Evolutionary conservation across 176 grass and related monocot species (phyloP).

Genomic region (Lolium multiflorum): DNA sequence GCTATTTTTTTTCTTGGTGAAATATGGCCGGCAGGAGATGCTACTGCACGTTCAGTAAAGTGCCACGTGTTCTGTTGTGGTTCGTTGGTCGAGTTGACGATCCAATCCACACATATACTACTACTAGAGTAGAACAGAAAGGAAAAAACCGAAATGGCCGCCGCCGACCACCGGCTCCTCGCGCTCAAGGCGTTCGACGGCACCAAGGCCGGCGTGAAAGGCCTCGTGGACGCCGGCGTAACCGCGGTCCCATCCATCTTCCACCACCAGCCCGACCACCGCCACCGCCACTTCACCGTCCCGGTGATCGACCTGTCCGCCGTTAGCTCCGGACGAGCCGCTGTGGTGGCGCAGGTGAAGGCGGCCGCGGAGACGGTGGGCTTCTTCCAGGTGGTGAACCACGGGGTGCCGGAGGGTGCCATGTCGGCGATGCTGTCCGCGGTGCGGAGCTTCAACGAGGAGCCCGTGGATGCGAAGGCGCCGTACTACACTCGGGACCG

Average conservation of each 20-base stretch:
- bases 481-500: not conserved
- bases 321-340: not conserved
- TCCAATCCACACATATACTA: no score
- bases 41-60: not conserved
- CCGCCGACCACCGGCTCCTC: not conserved
- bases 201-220: not conserved
- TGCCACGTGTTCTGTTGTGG: not conserved
- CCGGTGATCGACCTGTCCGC: conserved; percentile 18
- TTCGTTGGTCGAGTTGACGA: not conserved
- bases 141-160: not conserved
- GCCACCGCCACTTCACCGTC: not conserved
- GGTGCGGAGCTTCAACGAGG: not conserved
- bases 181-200: conserved; percentile 10
- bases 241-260: conserved; percentile 16
- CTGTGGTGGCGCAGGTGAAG: not conserved
- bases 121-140: no score
- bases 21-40: not conserved
- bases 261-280: not conserved
- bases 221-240: not conserved
- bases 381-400: conserved; percentile 24
- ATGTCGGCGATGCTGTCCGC: not conserved
- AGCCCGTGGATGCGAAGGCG: conserved; percentile 26
- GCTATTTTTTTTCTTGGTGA: no score
- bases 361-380: conserved; percentile 5
- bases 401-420: not conserved